phyloP scores from a whole-genome alignment of 306 rosid species.

The Citrullus amarus region DNA sequence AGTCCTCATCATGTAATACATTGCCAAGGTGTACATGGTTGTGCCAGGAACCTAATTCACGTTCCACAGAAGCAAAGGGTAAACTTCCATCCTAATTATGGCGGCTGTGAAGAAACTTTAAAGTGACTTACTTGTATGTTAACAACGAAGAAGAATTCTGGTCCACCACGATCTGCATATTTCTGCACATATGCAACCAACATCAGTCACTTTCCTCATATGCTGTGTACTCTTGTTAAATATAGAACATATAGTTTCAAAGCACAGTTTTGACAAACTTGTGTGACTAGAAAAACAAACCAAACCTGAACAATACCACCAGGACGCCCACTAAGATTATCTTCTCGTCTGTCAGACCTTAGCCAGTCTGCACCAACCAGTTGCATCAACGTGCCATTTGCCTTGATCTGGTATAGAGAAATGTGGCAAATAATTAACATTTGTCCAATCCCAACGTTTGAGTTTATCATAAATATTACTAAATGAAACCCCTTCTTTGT shows the following conservation, averaged over 20 bases:
- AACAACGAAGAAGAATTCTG: conserved; percentile 71
- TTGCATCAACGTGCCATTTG: conserved; percentile 52
- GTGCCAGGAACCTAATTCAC: conserved; percentile 51
- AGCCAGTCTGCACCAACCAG: conserved; percentile 87
- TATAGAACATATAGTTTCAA: neutral
- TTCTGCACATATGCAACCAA: conserved; percentile 25
- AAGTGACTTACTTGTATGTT: conserved; percentile 59
- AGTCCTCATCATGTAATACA: conserved; percentile 63
- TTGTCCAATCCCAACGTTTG: neutral
- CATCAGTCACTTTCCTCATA: neutral
- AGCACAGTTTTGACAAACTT: neutral
- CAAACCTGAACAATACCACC: conserved; percentile 65
- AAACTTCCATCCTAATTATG: neutral
- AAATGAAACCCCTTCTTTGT: neutral
- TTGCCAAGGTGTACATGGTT: conserved; percentile 46
- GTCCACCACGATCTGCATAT: conserved; percentile 49
- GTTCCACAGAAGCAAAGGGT: neutral
- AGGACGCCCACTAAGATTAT: conserved; percentile 54
- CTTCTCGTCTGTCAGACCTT: conserved; percentile 48
- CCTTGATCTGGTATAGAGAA: conserved; percentile 44
- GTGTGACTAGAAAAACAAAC: neutral
- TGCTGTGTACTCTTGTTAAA: neutral
- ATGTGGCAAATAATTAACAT: neutral
- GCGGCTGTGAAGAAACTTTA: neutral
- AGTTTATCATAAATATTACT: neutral